Conservation (phyloP, 345 rosid species). For the Microcos paniculata region DNA sequence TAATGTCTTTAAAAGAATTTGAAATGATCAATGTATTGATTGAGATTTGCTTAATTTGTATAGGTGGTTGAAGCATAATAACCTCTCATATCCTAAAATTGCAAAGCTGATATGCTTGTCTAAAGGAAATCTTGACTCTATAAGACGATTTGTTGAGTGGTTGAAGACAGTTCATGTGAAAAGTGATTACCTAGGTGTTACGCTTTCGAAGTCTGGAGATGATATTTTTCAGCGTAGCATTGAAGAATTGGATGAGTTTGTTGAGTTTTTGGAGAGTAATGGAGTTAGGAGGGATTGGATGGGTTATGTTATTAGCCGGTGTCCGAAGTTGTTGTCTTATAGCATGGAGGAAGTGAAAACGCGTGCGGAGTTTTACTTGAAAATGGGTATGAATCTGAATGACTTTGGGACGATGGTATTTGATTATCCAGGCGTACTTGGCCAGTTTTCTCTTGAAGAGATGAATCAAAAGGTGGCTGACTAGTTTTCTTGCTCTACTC, state of each 20-base stretch:
- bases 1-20: neutral
- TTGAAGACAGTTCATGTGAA: slow-evolving; percentile 74
- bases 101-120: slow-evolving; percentile 71
- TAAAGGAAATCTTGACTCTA: slow-evolving; percentile 63
- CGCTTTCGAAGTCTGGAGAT: slow-evolving; percentile 60
- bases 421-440: slow-evolving; percentile 75
- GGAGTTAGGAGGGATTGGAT: slow-evolving; percentile 89
- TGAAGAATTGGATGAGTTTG: slow-evolving; percentile 59
- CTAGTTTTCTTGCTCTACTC: slow-evolving; percentile 1
- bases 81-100: slow-evolving; percentile 66
- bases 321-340: slow-evolving; percentile 61
- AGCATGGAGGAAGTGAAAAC: slow-evolving; percentile 61
- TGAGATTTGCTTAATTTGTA: slow-evolving; percentile 18
- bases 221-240: slow-evolving; percentile 49
- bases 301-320: slow-evolving; percentile 77
- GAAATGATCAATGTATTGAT: slow-evolving; percentile 6
- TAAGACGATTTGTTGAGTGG: slow-evolving; percentile 60
- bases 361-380: slow-evolving; percentile 66
- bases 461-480: slow-evolving; percentile 76
- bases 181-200: slow-evolving; percentile 70
- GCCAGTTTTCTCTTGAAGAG: slow-evolving; percentile 63
- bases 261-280: slow-evolving; percentile 63
- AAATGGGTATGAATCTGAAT: slow-evolving; percentile 75
- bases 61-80: slow-evolving; percentile 96
- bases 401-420: slow-evolving; percentile 95